Percentiles rank a stretch among this genome's conserved stretches.
Evolutionary conservation across 2,329 filamentous ascomycete species (phyloP).

Genomic region (Colletotrichum higginsianum): DNA sequence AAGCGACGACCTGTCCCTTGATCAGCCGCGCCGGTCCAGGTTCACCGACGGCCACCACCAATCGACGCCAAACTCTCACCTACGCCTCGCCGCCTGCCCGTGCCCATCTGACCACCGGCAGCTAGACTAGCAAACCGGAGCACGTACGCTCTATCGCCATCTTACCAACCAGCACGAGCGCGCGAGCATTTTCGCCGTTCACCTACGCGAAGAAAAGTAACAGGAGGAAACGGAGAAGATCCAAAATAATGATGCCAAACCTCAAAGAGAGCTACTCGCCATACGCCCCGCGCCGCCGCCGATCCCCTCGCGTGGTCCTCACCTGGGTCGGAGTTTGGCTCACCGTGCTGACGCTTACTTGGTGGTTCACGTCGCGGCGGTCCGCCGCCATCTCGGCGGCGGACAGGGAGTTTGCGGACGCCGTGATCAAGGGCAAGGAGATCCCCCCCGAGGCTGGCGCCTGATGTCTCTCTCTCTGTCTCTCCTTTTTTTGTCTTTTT

Average conservation of each 20-base stretch:
- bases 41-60: neutral
- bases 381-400: slow-evolving; percentile 1
- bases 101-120: slow-evolving; percentile 4
- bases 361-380: slow-evolving; percentile 37
- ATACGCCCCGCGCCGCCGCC: slow-evolving; percentile 39
- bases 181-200: neutral
- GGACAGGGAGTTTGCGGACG: slow-evolving; percentile 16
- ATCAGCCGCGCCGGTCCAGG: neutral
- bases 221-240: no score
- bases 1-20: neutral
- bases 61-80: neutral
- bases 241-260: slow-evolving; percentile 17
- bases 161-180: neutral
- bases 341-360: slow-evolving; percentile 36
- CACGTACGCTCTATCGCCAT: neutral
- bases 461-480: neutral
- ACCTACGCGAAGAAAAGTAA: neutral
- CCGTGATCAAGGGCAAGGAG: slow-evolving; percentile 36
- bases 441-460: slow-evolving; percentile 25
- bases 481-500: neutral
- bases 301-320: slow-evolving; percentile 33
- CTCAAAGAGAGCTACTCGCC: slow-evolving; percentile 26
- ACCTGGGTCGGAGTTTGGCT: slow-evolving; percentile 42
- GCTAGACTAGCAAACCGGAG: neutral
- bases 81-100: slow-evolving; percentile 3